Conservation (phyloP, 768 basidiomycete species). For the Lentinula raphanica region DNA sequence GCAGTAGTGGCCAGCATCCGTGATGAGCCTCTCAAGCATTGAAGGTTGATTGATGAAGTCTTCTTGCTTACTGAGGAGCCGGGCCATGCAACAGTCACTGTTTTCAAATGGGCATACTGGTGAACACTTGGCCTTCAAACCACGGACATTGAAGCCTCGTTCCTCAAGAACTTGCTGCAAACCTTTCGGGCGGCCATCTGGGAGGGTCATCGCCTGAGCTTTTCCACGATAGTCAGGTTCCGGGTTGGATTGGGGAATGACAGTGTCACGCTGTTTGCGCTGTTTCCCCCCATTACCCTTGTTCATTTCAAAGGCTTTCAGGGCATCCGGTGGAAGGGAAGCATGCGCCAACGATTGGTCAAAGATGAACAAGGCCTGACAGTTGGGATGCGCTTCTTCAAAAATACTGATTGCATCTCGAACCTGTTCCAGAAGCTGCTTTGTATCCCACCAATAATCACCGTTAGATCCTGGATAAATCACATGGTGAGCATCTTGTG, state of each 20-base stretch:
- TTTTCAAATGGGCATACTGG: conserved; percentile 24
- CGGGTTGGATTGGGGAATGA: conserved; percentile 23
- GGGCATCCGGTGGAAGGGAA: conserved; percentile 18
- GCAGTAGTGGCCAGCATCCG: conserved; percentile 22
- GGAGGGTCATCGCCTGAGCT: conserved; percentile 20
- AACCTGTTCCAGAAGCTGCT: conserved; percentile 16
- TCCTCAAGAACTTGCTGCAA: conserved; percentile 20
- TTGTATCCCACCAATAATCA: conserved; percentile 17
- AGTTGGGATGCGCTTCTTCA: conserved; percentile 17
- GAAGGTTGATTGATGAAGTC: conserved; percentile 26
- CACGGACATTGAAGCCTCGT: conserved; percentile 19
- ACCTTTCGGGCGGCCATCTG: conserved; percentile 18
- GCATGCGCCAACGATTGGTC: conserved; percentile 25
- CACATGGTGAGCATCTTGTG: conserved; percentile 19
- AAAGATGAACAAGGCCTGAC: conserved; percentile 18
- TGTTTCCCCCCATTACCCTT: conserved; percentile 21
- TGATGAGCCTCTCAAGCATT: conserved; percentile 22
- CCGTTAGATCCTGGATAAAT: conserved; percentile 21
- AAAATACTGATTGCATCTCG: conserved; percentile 25
- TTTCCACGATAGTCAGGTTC: conserved; percentile 10
- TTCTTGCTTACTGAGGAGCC: conserved; percentile 25
- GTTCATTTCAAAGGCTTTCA: conserved; percentile 23
- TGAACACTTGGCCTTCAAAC: conserved; percentile 22
- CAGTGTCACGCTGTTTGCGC: conserved; percentile 14
- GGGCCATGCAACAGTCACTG: conserved; percentile 24